These are phyloP conservation scores for Magnolia kwangsiensis DNA, from an alignment of 164 flowering plant species.

Conservation along the genomic window DNA sequence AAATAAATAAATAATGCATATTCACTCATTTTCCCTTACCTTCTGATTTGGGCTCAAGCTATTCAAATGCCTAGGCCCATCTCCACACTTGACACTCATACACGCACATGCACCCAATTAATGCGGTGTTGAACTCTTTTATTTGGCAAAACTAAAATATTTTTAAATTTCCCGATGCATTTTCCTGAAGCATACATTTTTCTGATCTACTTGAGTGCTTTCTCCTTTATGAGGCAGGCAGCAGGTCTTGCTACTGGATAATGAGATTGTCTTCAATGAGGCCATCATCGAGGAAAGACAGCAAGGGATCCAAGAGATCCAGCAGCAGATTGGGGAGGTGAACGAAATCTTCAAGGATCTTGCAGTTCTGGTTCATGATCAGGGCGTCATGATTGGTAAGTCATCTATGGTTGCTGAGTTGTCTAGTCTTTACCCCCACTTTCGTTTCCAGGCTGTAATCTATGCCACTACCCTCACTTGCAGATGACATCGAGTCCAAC, in stretches of 20 bases:
- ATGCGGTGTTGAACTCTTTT: no score
- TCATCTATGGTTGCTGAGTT: neutral
- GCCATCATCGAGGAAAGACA: constrained; percentile 82
- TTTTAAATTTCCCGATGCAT: no score
- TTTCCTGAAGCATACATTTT: no score
- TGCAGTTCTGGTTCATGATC: constrained; percentile 68
- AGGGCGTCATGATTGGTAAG: constrained; percentile 77
- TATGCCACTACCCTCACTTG: neutral
- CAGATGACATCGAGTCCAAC: constrained; percentile 83
- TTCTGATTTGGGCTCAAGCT: no score
- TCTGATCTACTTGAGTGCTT: neutral
- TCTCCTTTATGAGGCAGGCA: constrained; percentile 34
- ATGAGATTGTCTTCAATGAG: constrained; percentile 61
- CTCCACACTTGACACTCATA: no score
- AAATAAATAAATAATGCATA: no score
- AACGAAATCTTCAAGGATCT: constrained; percentile 80
- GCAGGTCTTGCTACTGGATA: constrained; percentile 50
- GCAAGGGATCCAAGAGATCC: constrained; percentile 74
- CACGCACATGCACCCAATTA: no score
- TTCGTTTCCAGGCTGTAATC: neutral
- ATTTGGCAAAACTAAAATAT: no score
- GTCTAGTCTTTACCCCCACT: neutral
- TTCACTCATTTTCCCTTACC: no score
- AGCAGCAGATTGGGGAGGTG: constrained; percentile 73
- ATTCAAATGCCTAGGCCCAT: no score